Base-by-base conservation (phyloP, 2,329 filamentous ascomycete genomes). In the Cytospora piceae region DNA sequence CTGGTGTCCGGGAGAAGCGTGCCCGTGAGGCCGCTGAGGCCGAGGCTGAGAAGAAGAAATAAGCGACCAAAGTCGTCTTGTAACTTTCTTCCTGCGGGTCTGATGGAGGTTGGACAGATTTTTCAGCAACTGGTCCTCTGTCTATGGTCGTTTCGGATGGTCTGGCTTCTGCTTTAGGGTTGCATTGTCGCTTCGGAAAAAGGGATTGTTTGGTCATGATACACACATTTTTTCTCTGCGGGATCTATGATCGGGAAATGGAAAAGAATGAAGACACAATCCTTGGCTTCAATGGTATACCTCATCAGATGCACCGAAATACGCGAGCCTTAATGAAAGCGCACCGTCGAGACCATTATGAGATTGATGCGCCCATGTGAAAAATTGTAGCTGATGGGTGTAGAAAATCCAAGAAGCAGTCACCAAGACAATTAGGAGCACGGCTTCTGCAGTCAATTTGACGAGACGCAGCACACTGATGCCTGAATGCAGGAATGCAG, bases 1-100 rank as follows among this genome's bases (percentile, higher is more conserved):
- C 86, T 71, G 95, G 95, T 82, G 86, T 86, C 77, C 89, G 93
- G 80, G 94, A 96, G 87, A 98, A 98, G 93, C 90, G 95, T 78
- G 89, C 86, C 75, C 91, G 90, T 87, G 92, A 92, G 76, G 94
- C 90, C 85, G 90, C 89, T 75, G 92, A 94, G 79, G 92, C 91
- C 78, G 90, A 91, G 79, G 85, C 84, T 77, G 87, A 88, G 82
- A 94, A 94, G 91, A 67, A 68, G 60, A 94, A 95, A 90, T 94
- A 93, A 83, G 78, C 76, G 31, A 52, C 29, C 29, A 49, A 42
- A 46, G 20, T 24, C 27, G 42, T 20, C 46, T 60, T 29, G 56
- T 42, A 60, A 54, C 27, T 63, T 57, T 11, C 61, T 52, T 60
- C 49, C 42, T n/a, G 37, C 61, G 58, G 51, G 57, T 61, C 56